Percentiles rank a stretch among this genome's conserved stretches.
These are phyloP conservation scores for Marasmius fiardii DNA, from an alignment of 1,284 basidiomycete genomes.

Conservation along the genomic window DNA sequence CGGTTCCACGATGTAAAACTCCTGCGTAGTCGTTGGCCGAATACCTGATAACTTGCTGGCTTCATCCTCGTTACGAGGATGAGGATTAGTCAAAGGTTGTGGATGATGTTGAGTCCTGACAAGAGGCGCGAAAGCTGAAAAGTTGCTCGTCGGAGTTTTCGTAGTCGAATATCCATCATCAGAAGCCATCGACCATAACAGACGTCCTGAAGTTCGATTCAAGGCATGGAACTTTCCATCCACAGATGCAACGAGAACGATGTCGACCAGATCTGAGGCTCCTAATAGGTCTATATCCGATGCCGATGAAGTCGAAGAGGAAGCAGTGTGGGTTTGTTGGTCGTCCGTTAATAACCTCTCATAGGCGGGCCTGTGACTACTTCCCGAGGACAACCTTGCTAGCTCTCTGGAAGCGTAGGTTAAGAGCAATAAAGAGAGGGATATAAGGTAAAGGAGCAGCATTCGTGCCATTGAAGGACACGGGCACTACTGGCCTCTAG, in stretches of 20 bases:
- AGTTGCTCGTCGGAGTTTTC: constrained; percentile 18
- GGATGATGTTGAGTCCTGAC: constrained; percentile 45
- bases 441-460: background rate
- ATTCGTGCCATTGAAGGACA: constrained; percentile 2
- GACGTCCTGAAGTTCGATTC: constrained; percentile 73
- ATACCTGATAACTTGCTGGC: background rate
- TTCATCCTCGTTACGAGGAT: constrained; percentile 53
- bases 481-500: too few species aligned
- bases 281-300: constrained; percentile 5
- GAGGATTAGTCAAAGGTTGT: constrained; percentile 33
- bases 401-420: background rate
- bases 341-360: background rate
- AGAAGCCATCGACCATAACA: constrained; percentile 80
- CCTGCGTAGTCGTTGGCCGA: constrained; percentile 54
- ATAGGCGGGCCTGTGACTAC: background rate
- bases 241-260: constrained; percentile 83
- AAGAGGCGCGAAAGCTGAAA: constrained; percentile 62
- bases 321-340: background rate
- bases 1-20: constrained; percentile 89
- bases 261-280: constrained; percentile 67
- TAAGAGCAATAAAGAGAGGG: background rate
- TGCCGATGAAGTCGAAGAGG: background rate
- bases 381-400: background rate
- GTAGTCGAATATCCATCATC: constrained; percentile 7
- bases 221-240: constrained; percentile 89